These are phyloP conservation scores for Trametes villosa DNA, from an alignment of 768 basidiomycete genomes.

Conservation along the genomic window DNA sequence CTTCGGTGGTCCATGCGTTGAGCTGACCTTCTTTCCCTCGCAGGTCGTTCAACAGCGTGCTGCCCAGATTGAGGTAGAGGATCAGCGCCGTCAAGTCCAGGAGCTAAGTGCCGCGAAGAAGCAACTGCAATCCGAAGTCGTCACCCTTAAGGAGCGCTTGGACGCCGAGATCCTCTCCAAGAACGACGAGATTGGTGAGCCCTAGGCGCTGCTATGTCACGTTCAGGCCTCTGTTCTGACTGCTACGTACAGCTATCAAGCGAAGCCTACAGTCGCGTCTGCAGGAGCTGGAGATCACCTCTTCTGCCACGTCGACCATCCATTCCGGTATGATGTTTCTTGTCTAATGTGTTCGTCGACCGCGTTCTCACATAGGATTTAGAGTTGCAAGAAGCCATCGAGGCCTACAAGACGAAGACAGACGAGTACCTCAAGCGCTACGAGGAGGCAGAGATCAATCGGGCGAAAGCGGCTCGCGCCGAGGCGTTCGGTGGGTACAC, in stretches of 20 bases:
- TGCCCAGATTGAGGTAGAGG: conserved; percentile 66
- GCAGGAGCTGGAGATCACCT: conserved; percentile 66
- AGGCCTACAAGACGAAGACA: conserved; percentile 68
- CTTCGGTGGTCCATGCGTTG: neutral
- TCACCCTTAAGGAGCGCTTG: conserved; percentile 57
- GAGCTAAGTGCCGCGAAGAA: conserved; percentile 62
- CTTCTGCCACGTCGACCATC: conserved; percentile 61
- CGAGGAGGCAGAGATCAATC: conserved; percentile 70
- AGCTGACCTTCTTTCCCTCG: conserved; percentile 4
- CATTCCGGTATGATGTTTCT: conserved; percentile 50
- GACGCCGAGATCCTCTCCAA: conserved; percentile 55
- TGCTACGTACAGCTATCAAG: conserved; percentile 53
- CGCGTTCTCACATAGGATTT: neutral
- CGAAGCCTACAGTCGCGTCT: conserved; percentile 60
- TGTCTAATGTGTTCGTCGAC: neutral
- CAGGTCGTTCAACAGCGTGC: conserved; percentile 71
- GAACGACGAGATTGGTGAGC: conserved; percentile 61
- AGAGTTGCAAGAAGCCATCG: conserved; percentile 68
- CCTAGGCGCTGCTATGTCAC: neutral
- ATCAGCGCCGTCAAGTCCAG: conserved; percentile 62
- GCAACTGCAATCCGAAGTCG: conserved; percentile 58
- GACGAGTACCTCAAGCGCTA: conserved; percentile 60
- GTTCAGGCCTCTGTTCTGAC: neutral
- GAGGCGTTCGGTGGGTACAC: conserved; percentile 58
- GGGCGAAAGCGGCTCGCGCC: conserved; percentile 64